Conservation (phyloP, 495 filamentous ascomycete genomes). For the Clohesyomyces aquaticus region DNA sequence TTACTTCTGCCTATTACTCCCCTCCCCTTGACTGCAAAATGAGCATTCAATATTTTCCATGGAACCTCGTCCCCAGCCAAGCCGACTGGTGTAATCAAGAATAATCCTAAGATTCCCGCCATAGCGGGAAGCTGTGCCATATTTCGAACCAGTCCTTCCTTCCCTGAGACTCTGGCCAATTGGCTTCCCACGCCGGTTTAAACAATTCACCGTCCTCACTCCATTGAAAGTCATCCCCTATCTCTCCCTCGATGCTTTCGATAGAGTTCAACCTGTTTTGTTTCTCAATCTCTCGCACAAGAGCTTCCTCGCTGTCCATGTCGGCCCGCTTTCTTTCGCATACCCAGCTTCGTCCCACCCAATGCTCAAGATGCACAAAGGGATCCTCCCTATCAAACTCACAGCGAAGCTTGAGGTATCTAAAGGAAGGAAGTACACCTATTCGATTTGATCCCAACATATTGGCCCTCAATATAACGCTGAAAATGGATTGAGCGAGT, state of each 20-base stretch:
- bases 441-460: background rate
- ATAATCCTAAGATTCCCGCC: background rate
- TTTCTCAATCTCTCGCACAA: background rate
- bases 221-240: background rate
- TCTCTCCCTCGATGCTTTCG: background rate
- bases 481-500: slow-evolving; percentile 15
- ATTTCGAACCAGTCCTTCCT: slow-evolving; percentile 5
- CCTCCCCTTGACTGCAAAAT: too few species aligned
- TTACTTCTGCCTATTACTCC: too few species aligned
- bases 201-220: background rate
- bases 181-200: slow-evolving; percentile 9
- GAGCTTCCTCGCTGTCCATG: background rate
- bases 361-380: background rate
- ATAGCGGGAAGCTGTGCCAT: slow-evolving; percentile 9
- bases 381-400: background rate
- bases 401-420: background rate
- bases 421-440: background rate
- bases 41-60: too few species aligned
- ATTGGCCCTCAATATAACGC: slow-evolving; percentile 8
- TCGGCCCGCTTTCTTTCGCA: slow-evolving; percentile 5
- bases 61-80: too few species aligned
- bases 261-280: background rate
- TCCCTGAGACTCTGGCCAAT: slow-evolving; percentile 12
- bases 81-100: too few species aligned
- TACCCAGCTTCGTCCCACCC: slow-evolving; percentile 6